Evolutionary conservation across 805 yeast species (phyloP).

Genomic region (Suhomyces faveliae): DNA sequence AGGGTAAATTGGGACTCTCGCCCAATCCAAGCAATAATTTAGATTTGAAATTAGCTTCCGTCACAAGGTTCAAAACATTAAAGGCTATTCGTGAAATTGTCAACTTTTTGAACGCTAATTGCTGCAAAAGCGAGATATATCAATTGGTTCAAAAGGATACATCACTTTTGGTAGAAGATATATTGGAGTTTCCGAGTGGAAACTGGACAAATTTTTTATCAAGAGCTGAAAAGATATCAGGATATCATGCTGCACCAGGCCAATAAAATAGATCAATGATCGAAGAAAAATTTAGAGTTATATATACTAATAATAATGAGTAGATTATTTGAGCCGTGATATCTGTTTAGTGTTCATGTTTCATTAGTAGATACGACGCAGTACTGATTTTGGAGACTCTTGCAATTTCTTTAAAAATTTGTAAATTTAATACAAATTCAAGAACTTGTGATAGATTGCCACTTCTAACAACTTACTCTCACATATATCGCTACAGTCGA

Average conservation of each 20-base stretch:
- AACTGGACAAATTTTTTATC: background rate
- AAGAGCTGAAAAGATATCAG: background rate
- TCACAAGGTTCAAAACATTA: background rate
- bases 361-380: no score
- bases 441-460: no score
- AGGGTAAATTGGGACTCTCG: slow-evolving; percentile 4
- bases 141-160: background rate
- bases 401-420: no score
- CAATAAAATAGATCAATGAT: background rate
- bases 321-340: background rate
- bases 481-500: no score
- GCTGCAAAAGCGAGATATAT: background rate
- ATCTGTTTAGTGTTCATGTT: no score
- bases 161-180: background rate
- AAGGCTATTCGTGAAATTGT: background rate
- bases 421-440: background rate
- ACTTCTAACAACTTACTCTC: no score
- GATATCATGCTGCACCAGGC: background rate
- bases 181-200: background rate
- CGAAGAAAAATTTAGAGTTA: background rate
- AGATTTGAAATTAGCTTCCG: background rate
- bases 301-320: no score
- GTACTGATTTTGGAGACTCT: background rate
- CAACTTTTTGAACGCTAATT: background rate
- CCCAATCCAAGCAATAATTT: slow-evolving; percentile 6